Evolutionary conservation across 345 rosid genomes (phyloP), one percentile per base, ranked within the genome.

Genomic region (Aethionema arabicum): DNA sequence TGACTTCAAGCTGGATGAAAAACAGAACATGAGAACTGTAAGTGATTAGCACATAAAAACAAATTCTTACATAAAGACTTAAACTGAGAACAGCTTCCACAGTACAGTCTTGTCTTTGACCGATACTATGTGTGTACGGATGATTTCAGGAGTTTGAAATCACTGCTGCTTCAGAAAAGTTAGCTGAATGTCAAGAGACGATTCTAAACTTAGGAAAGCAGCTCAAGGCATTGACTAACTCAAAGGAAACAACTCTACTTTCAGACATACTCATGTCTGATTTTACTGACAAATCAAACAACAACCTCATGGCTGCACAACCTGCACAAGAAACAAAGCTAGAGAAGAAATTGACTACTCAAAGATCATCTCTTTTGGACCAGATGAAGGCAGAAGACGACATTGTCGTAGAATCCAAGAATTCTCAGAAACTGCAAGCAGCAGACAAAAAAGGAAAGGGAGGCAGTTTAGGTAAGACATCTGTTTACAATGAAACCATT

Each of bases 161-260:
- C 65, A 61, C 90, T 41, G 90, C 90, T 63, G 99, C 99, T 73
- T 85, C 99, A 53, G 90, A 89, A 54, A 93, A 85, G 78, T 73
- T 93, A 65, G 97, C 96, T 0, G 96, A 93, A 75, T 93, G 96
- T 76, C 97, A 90, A 73, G 95, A 87, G 69, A 85, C 96, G 9
- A 90, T 93, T 48, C 68, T 84, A 50, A 84, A 85, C 76, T 68
- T 93, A 4, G 97, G 97, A 57, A 93, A 93, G 74, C 99, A 93
- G 76, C 74, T 89, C 50, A 87, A 83, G 72, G 90, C 87, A 56
- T 69, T 93, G 78, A 82, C 95, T 59, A 39, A 84, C 62, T 79
- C 91, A 5, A 80, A 72, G 40, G 88, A 87, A 63, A 79, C 82
- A 47, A 59, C 72, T 66, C 36, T 8, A 60, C 73, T 82, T 50